Evolutionary conservation across 371 early-diverging fungal species (phyloP).

Genomic region (Cokeromyces recurvatus): DNA sequence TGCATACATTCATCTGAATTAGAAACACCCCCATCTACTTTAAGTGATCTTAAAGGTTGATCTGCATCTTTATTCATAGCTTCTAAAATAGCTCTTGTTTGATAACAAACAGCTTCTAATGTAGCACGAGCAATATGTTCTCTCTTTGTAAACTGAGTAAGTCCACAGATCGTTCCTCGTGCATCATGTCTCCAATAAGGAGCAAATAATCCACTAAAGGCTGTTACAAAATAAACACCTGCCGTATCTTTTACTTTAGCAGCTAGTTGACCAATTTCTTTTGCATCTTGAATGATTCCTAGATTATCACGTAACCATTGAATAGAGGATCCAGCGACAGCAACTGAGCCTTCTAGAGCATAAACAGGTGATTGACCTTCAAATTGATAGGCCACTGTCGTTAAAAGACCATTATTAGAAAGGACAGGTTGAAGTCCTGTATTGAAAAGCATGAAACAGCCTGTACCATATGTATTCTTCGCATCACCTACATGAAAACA

Average conservation of each 20-base stretch:
- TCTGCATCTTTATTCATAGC: conserved; percentile 83
- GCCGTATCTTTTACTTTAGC: conserved; percentile 63
- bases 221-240: conserved; percentile 94
- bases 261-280: conserved; percentile 57
- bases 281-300: conserved; percentile 64
- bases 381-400: conserved; percentile 91
- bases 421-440: conserved; percentile 78
- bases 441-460: conserved; percentile 95
- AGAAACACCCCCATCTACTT: conserved; percentile 95
- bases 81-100: conserved; percentile 83
- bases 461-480: conserved; percentile 96
- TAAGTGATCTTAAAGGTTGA: conserved; percentile 58
- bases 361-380: conserved; percentile 70
- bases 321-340: conserved; percentile 92
- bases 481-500: conserved; percentile 70
- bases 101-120: conserved; percentile 89
- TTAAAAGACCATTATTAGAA: conserved; percentile 83
- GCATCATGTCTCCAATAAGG: conserved; percentile 95
- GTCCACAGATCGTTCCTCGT: conserved; percentile 83
- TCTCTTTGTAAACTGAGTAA: conserved; percentile 83
- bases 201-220: conserved; percentile 91
- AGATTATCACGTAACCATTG: conserved; percentile 91
- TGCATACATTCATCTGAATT: conserved; percentile 90
- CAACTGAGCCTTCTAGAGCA: conserved; percentile 93
- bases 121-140: conserved; percentile 85